Evolutionary conservation across 306 rosid species (phyloP).

Genomic region (Sophora flavescens): DNA sequence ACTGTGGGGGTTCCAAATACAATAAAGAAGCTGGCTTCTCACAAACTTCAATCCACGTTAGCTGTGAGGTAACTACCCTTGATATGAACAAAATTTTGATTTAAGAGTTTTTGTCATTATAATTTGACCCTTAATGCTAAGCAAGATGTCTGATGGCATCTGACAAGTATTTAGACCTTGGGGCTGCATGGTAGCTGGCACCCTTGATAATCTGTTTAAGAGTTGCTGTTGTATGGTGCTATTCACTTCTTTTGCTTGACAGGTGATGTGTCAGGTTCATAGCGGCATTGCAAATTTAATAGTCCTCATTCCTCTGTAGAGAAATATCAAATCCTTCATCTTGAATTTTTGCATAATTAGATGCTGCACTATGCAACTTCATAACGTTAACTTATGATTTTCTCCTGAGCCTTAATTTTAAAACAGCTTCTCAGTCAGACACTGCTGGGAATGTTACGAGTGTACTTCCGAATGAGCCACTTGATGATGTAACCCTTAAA

Average conservation of each 20-base stretch:
- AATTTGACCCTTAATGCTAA: constrained; percentile 43
- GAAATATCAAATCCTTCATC: constrained; percentile 4
- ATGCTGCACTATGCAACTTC: not conserved
- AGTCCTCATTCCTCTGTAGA: not conserved
- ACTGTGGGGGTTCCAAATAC: constrained; percentile 99
- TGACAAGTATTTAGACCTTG: constrained; percentile 28
- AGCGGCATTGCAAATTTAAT: not conserved
- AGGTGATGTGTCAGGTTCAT: constrained; percentile 22
- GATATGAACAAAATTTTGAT: constrained; percentile 14
- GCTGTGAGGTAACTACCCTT: constrained; percentile 80
- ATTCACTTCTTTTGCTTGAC: constrained; percentile 28
- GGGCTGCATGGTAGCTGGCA: constrained; percentile 23
- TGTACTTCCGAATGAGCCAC: constrained; percentile 16
- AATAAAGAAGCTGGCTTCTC: constrained; percentile 85
- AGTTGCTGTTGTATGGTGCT: constrained; percentile 8
- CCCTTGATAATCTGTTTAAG: constrained; percentile 31
- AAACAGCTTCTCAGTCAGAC: constrained; percentile 6
- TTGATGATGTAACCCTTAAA: constrained; percentile 23
- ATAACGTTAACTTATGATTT: not conserved
- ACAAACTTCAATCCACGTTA: constrained; percentile 96
- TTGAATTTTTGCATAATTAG: constrained; percentile 32
- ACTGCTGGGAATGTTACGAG: not conserved
- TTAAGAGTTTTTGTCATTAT: not conserved
- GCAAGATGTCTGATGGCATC: constrained; percentile 28
- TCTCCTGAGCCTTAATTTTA: constrained; percentile 1